Conservation (phyloP, 1,284 basidiomycete species). For the Ganoderma sinense region DNA sequence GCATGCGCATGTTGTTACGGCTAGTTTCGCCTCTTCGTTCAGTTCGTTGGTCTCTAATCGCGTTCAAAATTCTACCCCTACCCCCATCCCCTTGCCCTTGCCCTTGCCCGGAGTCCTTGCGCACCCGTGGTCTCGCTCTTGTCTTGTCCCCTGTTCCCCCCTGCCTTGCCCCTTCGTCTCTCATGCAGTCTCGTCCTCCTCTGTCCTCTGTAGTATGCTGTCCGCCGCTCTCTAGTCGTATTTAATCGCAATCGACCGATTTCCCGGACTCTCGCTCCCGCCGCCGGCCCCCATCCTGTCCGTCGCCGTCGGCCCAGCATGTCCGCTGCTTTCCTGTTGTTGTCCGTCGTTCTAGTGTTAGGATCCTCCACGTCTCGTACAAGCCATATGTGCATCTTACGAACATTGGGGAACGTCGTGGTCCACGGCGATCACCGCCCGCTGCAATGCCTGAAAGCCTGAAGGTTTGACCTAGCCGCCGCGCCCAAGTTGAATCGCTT, state of each 20-base stretch:
- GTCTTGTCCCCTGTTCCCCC: not conserved
- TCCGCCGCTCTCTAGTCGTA: conserved; percentile 33
- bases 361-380: conserved; percentile 4
- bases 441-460: no score
- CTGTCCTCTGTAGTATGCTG: conserved; percentile 28
- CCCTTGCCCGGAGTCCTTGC: not conserved
- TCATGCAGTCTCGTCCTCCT: conserved; percentile 1
- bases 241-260: conserved; percentile 22
- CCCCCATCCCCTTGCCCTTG: not conserved
- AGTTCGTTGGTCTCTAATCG: not conserved
- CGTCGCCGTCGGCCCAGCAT: not conserved
- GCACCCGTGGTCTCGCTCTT: not conserved
- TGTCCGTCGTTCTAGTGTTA: conserved; percentile 12
- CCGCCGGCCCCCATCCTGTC: not conserved
- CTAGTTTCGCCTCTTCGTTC: not conserved
- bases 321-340: conserved; percentile 12
- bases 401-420: no score
- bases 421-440: no score
- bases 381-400: conserved; percentile 5
- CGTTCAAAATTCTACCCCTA: not conserved
- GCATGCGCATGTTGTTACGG: conserved; percentile 11
- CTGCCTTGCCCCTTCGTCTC: not conserved
- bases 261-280: not conserved
- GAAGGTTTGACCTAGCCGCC: no score
- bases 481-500: no score